Evolutionary conservation across 164 flowering plant species (phyloP).

Genomic region (Chimonanthus praecox): DNA sequence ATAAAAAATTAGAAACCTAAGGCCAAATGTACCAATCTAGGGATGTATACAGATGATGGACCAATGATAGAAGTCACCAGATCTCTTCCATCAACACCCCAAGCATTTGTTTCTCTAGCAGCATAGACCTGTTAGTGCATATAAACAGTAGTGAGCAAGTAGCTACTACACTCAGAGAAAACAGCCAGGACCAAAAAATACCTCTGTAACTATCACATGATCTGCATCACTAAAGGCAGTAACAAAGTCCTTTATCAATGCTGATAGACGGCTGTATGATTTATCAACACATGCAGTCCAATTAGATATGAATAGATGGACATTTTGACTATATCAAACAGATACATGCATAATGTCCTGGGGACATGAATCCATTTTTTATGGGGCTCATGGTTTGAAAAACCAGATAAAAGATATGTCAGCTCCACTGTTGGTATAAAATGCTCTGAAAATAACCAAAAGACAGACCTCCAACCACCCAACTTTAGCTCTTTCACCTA

Average conservation of each 20-base stretch:
- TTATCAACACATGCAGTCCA: background rate
- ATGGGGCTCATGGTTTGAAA: background rate
- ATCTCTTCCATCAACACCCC: slow-evolving; percentile 35
- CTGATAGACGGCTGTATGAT: slow-evolving; percentile 36
- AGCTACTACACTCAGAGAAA: background rate
- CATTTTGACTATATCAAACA: no score
- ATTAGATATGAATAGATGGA: background rate
- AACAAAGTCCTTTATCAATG: slow-evolving; percentile 38
- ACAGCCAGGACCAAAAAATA: slow-evolving; percentile 3
- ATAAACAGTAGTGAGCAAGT: background rate
- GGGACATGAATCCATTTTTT: background rate
- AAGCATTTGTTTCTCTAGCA: slow-evolving; percentile 35
- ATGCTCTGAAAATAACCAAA: background rate
- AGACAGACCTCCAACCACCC: background rate
- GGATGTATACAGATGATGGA: slow-evolving; percentile 36
- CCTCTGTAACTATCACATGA: slow-evolving; percentile 36
- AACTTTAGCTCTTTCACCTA: background rate
- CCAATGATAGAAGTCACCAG: slow-evolving; percentile 26
- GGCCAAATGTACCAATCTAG: slow-evolving; percentile 24
- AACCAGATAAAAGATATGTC: background rate
- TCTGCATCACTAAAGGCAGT: slow-evolving; percentile 36
- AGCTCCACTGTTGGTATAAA: background rate
- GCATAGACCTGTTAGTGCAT: slow-evolving; percentile 29
- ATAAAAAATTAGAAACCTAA: background rate
- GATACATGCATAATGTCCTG: background rate